phyloP scores from a whole-genome alignment of 805 yeast genomes.

The Isabelozyma gotoi region DNA sequence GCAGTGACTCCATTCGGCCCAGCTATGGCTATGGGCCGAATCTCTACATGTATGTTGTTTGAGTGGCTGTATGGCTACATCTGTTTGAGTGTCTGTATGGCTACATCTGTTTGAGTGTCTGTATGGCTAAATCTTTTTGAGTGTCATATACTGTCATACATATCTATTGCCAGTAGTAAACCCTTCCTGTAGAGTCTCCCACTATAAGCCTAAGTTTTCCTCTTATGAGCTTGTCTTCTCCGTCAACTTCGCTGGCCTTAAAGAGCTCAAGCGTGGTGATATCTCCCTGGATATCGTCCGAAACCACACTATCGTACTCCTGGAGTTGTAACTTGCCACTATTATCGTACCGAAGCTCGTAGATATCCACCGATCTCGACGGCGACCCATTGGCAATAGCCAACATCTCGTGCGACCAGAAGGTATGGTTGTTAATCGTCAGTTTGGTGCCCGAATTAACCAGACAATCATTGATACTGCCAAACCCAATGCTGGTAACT shows the following conservation, averaged over 20 bases:
- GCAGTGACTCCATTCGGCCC: no score
- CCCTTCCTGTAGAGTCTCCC: constrained; percentile 55
- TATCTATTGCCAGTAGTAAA: constrained; percentile 24
- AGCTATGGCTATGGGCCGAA: no score
- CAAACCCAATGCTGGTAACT: constrained; percentile 26
- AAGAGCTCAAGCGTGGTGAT: constrained; percentile 30
- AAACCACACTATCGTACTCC: constrained; percentile 5
- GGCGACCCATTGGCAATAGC: constrained; percentile 22
- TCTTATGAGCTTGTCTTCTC: constrained; percentile 34
- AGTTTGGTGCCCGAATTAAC: constrained; percentile 22
- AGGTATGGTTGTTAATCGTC: constrained; percentile 25
- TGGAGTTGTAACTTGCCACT: neutral
- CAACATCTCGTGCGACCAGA: constrained; percentile 38
- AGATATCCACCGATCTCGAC: constrained; percentile 14
- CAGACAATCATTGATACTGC: constrained; percentile 25
- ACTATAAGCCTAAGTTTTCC: constrained; percentile 44
- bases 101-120: no score
- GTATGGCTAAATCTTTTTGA: no score
- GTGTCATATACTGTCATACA: neutral
- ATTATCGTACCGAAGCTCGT: constrained; percentile 18
- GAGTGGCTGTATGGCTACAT: no score
- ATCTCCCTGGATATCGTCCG: constrained; percentile 12
- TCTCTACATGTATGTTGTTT: no score
- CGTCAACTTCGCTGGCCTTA: constrained; percentile 27
- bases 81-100: no score